These are phyloP conservation scores for Teunomyces cretensis DNA, from an alignment of 805 yeast genomes.

Conservation along the genomic window DNA sequence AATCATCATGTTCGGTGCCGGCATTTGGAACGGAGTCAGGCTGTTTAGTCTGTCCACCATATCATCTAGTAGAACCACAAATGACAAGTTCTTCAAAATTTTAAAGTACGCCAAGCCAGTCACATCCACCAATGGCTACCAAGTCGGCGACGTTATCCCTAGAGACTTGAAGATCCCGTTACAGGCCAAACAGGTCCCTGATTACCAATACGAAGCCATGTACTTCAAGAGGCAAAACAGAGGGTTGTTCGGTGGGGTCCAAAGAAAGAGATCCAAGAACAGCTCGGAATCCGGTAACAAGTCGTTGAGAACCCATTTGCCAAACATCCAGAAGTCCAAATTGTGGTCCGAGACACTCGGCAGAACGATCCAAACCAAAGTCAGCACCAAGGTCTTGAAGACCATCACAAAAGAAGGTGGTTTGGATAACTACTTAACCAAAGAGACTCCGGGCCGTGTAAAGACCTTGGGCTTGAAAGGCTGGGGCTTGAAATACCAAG, in stretches of 20 bases:
- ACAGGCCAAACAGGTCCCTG: constrained; percentile 22
- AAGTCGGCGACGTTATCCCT: constrained; percentile 37
- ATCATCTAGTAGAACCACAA: constrained; percentile 1
- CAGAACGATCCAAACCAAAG: constrained; percentile 53
- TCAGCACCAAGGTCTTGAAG: constrained; percentile 77
- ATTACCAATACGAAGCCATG: constrained; percentile 65
- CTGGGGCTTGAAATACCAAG: constrained; percentile 82
- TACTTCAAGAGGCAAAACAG: constrained; percentile 80
- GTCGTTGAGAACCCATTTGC: constrained; percentile 71
- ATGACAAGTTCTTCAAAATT: constrained; percentile 41
- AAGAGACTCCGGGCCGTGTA: constrained; percentile 84
- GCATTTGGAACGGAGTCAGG: constrained; percentile 4
- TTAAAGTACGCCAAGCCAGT: constrained; percentile 39
- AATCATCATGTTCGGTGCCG: constrained; percentile 5
- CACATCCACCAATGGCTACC: constrained; percentile 29
- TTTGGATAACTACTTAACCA: constrained; percentile 79
- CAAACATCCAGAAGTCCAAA: constrained; percentile 72
- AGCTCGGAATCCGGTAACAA: constrained; percentile 77
- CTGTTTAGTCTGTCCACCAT: constrained; percentile 3
- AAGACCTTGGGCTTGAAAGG: constrained; percentile 93
- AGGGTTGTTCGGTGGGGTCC: constrained; percentile 90
- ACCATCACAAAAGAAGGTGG: constrained; percentile 96
- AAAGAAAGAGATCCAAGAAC: constrained; percentile 71
- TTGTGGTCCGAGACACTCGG: constrained; percentile 84
- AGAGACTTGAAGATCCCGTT: constrained; percentile 24